phyloP scores from a whole-genome alignment of 352 stramenopile genomes.

The Phytophthora vignae region DNA sequence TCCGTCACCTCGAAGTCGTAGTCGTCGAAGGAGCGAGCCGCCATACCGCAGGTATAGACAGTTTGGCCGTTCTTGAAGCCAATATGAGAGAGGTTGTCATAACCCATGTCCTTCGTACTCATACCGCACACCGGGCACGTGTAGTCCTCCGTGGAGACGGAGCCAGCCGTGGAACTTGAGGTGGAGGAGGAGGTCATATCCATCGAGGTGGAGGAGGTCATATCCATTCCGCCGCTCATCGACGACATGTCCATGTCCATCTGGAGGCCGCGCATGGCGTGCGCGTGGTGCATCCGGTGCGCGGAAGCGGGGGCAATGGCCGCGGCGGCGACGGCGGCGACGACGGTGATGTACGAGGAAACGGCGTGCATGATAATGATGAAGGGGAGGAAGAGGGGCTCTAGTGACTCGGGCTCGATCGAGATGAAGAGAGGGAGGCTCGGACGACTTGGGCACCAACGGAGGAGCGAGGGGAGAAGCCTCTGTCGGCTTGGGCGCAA shows the following conservation, averaged over 20 bases:
- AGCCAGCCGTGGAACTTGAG: constrained; percentile 17
- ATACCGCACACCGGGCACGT: constrained; percentile 81
- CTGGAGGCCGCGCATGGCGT: constrained; percentile 34
- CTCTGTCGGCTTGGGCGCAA: constrained; percentile 16
- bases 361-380: constrained; percentile 16
- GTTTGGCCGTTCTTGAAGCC: constrained; percentile 66
- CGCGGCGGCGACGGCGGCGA: constrained; percentile 14
- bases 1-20: constrained; percentile 70
- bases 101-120: constrained; percentile 59
- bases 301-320: constrained; percentile 13
- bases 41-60: constrained; percentile 85
- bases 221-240: constrained; percentile 8
- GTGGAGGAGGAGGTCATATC: constrained; percentile 20
- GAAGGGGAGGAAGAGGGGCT: neutral
- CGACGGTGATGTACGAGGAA: constrained; percentile 23
- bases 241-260: constrained; percentile 35
- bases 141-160: constrained; percentile 33
- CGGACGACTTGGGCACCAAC: constrained; percentile 21
- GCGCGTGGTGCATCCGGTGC: constrained; percentile 34
- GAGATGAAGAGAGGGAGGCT: neutral
- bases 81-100: constrained; percentile 75
- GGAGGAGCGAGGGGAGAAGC: constrained; percentile 17
- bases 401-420: constrained; percentile 23
- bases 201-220: no score
- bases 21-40: constrained; percentile 52